Percentiles rank a stretch among this genome's conserved stretches.
These are phyloP conservation scores for Sporothrix brasiliensis DNA, from an alignment of 2,329 filamentous ascomycete genomes.

Conservation along the genomic window DNA sequence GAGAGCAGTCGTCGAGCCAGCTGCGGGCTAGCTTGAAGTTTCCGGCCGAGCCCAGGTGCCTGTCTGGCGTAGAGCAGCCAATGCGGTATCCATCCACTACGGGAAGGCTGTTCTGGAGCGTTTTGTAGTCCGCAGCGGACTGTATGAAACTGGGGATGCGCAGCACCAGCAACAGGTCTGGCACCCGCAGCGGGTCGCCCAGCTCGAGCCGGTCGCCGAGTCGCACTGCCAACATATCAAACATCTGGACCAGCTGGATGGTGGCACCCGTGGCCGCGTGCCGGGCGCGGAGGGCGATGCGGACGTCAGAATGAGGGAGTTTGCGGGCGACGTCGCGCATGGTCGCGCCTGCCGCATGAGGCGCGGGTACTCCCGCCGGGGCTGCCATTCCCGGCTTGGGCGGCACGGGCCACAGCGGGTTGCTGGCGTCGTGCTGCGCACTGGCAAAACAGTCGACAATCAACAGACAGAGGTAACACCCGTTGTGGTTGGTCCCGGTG, in stretches of 20 bases:
- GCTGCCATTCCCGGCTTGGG: not conserved
- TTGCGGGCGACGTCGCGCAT: conserved; percentile 9
- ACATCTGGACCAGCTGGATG: not conserved
- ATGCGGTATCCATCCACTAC: conserved; percentile 15
- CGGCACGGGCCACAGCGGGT: conserved; percentile 17
- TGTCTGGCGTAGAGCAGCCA: conserved; percentile 15
- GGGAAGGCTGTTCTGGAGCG: not conserved
- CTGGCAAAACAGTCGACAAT: conserved; percentile 1
- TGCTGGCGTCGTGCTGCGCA: not conserved
- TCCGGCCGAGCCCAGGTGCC: conserved; percentile 10
- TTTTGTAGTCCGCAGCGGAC: not conserved
- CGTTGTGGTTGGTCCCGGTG: not conserved
- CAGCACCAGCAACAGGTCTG: not conserved
- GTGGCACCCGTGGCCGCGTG: not conserved
- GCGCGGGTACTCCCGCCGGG: not conserved
- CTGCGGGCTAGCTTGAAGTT: conserved; percentile 22
- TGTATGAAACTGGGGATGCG: not conserved
- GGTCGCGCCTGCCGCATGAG: conserved; percentile 2
- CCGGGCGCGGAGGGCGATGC: not conserved
- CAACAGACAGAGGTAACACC: conserved; percentile 7
- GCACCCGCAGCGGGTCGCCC: not conserved
- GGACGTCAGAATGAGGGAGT: conserved; percentile 1
- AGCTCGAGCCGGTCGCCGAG: conserved; percentile 8
- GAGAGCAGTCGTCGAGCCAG: conserved; percentile 26
- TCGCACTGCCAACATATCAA: conserved; percentile 20